These are phyloP conservation scores for Apophysomyces trapeziformis DNA, from an alignment of 371 early-diverging fungal genomes.

Conservation along the genomic window DNA sequence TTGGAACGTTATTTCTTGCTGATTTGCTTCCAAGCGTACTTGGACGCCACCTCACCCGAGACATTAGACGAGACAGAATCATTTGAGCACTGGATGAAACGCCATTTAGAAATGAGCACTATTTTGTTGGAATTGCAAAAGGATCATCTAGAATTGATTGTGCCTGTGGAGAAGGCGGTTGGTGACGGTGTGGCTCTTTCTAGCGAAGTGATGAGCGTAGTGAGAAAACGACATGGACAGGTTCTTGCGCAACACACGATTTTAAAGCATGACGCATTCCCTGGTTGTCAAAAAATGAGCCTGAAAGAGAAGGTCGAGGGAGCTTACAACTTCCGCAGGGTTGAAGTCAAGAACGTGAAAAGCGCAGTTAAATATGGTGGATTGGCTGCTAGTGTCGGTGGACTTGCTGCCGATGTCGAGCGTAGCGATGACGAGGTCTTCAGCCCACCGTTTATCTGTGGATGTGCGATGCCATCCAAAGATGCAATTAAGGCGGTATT, in stretches of 20 bases:
- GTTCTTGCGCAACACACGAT: constrained; percentile 71
- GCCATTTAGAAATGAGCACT: constrained; percentile 64
- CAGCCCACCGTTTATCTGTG: constrained; percentile 55
- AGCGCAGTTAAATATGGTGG: constrained; percentile 50
- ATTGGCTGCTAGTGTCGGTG: constrained; percentile 55
- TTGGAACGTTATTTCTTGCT: constrained; percentile 68
- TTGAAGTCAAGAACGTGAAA: constrained; percentile 51
- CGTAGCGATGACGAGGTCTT: constrained; percentile 26
- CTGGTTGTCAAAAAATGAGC: constrained; percentile 72
- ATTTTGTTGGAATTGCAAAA: constrained; percentile 57
- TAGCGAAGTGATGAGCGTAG: constrained; percentile 66
- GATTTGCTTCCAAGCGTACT: constrained; percentile 68
- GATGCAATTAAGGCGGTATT: constrained; percentile 60
- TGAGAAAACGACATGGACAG: constrained; percentile 60
- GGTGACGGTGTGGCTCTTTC: constrained; percentile 73
- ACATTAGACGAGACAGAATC: constrained; percentile 49
- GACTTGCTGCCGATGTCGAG: constrained; percentile 46
- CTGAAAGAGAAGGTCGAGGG: constrained; percentile 71
- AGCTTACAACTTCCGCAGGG: constrained; percentile 67
- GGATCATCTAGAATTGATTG: constrained; percentile 39
- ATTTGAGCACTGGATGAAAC: constrained; percentile 64
- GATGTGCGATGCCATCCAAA: constrained; percentile 71
- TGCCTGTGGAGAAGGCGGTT: constrained; percentile 60
- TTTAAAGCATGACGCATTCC: constrained; percentile 73
- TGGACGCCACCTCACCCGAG: constrained; percentile 44